These are phyloP conservation scores for Nicotiana benthamiana DNA, from an alignment of 257 asterid genomes.

Conservation along the genomic window DNA sequence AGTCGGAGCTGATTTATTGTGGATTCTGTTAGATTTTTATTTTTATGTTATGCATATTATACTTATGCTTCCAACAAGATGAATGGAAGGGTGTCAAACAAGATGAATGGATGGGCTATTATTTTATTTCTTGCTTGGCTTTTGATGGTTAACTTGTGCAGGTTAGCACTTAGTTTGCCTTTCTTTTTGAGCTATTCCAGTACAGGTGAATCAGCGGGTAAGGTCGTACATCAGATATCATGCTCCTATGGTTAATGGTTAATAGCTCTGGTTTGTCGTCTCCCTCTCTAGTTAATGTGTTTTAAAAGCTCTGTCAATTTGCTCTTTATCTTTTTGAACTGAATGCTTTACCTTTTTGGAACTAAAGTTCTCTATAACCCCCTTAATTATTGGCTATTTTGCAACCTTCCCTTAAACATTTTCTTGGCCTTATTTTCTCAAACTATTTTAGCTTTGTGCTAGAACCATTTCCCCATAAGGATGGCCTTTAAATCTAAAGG, in stretches of 20 bases:
- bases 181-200: neutral
- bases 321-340: neutral
- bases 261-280: no score
- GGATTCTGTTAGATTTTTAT: neutral
- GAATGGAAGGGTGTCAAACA: neutral
- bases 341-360: neutral
- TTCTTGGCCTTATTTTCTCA: neutral
- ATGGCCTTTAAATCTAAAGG: neutral
- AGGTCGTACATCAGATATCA: neutral
- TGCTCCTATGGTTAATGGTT: no score
- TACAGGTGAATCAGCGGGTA: neutral
- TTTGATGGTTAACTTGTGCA: neutral
- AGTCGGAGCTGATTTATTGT: neutral
- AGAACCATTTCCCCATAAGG: neutral
- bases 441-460: neutral
- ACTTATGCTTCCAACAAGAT: neutral
- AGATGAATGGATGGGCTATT: neutral
- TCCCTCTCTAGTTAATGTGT: neutral
- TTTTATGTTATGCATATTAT: neutral
- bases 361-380: neutral
- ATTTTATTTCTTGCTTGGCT: neutral
- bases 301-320: neutral
- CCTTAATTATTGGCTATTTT: neutral
- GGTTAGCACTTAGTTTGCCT: neutral
- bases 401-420: neutral